phyloP scores from a whole-genome alignment of 768 basidiomycete genomes.

The Tricholomella constricta region DNA sequence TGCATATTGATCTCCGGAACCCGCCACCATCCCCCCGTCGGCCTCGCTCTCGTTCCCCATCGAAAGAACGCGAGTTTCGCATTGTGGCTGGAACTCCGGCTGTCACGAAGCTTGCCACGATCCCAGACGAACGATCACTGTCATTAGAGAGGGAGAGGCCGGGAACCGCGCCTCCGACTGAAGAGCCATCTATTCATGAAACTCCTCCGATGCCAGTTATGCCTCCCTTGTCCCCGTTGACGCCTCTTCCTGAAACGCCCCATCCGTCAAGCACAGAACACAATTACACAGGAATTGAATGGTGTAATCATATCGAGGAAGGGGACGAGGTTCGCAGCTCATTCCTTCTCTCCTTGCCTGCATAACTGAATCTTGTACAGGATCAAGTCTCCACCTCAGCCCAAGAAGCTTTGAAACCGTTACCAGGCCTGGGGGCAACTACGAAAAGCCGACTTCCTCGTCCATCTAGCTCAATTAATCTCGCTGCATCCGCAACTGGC shows the following conservation, averaged over 20 bases:
- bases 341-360: neutral
- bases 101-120: conserved; percentile 16
- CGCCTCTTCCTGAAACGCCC: conserved; percentile 55
- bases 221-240: conserved; percentile 45
- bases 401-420: conserved; percentile 13
- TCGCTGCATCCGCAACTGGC: neutral
- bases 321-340: conserved; percentile 23
- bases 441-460: conserved; percentile 37
- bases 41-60: conserved; percentile 42
- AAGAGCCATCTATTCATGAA: conserved; percentile 7
- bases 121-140: conserved; percentile 16
- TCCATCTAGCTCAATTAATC: conserved; percentile 20
- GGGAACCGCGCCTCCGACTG: neutral
- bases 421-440: conserved; percentile 11
- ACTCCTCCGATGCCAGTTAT: conserved; percentile 25
- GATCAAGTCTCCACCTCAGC: neutral
- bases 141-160: neutral
- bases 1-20: conserved; percentile 46
- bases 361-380: neutral
- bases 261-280: conserved; percentile 22
- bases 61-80: conserved; percentile 39
- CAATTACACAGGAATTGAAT: conserved; percentile 24
- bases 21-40: conserved; percentile 43
- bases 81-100: conserved; percentile 25
- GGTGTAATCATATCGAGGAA: conserved; percentile 21